Evolutionary conservation across 1,284 basidiomycete genomes (phyloP), one percentile per base, ranked within the genome.

Genomic region (Apiotrichum siamense): DNA sequence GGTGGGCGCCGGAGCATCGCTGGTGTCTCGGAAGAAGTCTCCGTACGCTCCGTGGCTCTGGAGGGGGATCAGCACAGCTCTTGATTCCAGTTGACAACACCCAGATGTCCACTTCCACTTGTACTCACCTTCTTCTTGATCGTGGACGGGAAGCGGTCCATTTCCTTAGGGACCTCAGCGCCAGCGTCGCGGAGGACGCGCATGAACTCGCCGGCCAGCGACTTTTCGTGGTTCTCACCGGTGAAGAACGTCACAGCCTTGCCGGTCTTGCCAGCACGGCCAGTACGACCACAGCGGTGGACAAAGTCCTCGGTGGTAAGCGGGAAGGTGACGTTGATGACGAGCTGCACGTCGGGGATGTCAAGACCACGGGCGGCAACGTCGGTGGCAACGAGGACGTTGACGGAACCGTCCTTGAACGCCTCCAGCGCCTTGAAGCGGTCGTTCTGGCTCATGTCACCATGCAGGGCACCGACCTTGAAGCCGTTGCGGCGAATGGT

Each of bases 231-330:
- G 36, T 77, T 80, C 56, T 88, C 87, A 5, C 89, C 89, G 0
- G 89, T 93, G 76, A 98, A 99, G 78, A 96, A 98, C 11, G 96
- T 98, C 64, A 97, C 86, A 20, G 88, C 88, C 72, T 90, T 92
- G 47, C 94, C 96, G 29, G 78, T 83, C 69, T 86, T 85, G 27
- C 94, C 94, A 32, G 88, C 94, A 49, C 94, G 87, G 24, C 94
- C 91, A 6, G 94, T 97, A 63, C 94, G 83, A 26, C 94, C 94
- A 61, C 97, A 97, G 27, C 96, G 86, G 76, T 98, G 94, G 55
- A 98, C 86, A 70, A 97, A 98, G 77, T 97, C 78, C 65, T 77
- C 69, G 43, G 94, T 85, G 0, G 89, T 97, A 61, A 98, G 77
- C 17, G 96, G 96, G 79, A 98, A 99, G 10, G 91, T 97, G 66